Evolutionary conservation across 2,329 filamentous ascomycete species (phyloP).

Genomic region (Stagonosporopsis rhizophila): DNA sequence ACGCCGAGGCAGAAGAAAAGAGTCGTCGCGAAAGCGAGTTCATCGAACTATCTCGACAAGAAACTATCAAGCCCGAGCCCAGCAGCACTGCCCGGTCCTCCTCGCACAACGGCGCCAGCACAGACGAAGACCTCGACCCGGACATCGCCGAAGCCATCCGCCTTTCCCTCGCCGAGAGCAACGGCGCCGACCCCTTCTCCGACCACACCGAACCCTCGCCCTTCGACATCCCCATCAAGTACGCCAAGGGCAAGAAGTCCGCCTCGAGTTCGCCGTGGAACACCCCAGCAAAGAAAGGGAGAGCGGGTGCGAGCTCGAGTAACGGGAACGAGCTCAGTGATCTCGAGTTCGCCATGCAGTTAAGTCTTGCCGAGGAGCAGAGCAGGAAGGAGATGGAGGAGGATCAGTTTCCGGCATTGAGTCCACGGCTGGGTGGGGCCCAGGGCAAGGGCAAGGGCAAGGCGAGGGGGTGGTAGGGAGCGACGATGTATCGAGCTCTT

Average conservation of each 20-base stretch:
- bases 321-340: constrained; percentile 59
- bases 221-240: constrained; percentile 57
- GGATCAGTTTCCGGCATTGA: constrained; percentile 41
- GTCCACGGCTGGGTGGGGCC: constrained; percentile 21
- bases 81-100: constrained; percentile 38
- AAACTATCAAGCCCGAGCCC: constrained; percentile 26
- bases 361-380: constrained; percentile 67
- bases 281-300: constrained; percentile 38
- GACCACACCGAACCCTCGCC: constrained; percentile 19
- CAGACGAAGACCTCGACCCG: constrained; percentile 60
- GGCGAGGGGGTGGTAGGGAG: constrained; percentile 27
- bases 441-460: constrained; percentile 41
- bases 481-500: constrained; percentile 1
- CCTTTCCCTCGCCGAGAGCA: constrained; percentile 51
- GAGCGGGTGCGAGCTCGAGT: constrained; percentile 46
- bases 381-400: constrained; percentile 51
- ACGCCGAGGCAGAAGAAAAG: constrained; percentile 57
- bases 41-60: constrained; percentile 31
- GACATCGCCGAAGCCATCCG: constrained; percentile 70
- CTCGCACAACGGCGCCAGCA: constrained; percentile 29
- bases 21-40: constrained; percentile 53
- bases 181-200: constrained; percentile 8
- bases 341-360: constrained; percentile 66
- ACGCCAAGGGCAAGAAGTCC: constrained; percentile 50
- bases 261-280: constrained; percentile 25